Evolutionary conservation across 2,329 filamentous ascomycete species (phyloP).

Genomic region (Huntiella bhutanensis): DNA sequence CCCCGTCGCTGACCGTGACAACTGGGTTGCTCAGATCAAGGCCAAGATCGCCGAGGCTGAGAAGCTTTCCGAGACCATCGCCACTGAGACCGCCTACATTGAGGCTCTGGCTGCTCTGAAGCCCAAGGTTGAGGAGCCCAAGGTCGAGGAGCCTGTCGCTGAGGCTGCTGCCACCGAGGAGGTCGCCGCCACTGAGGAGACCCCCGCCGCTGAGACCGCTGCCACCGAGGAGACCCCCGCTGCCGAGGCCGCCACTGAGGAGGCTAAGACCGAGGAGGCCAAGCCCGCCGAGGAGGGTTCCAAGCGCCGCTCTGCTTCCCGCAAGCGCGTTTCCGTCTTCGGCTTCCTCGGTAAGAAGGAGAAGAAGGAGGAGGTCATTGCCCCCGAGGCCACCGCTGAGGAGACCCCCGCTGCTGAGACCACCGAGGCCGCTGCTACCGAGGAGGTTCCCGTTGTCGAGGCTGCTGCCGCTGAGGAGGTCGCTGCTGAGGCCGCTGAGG

Average conservation of each 20-base stretch:
- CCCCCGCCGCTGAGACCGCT: slow-evolving; percentile 17
- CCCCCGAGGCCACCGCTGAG: slow-evolving; percentile 14
- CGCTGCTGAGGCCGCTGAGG: slow-evolving; percentile 28
- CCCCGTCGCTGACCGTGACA: slow-evolving; percentile 58
- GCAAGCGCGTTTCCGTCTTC: slow-evolving; percentile 48
- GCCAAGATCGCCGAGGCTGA: slow-evolving; percentile 70
- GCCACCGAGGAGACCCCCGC: slow-evolving; percentile 18
- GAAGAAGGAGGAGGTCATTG: slow-evolving; percentile 16
- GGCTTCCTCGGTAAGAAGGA: slow-evolving; percentile 28
- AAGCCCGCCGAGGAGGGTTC: slow-evolving; percentile 20
- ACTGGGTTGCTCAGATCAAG: slow-evolving; percentile 77
- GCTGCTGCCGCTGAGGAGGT: slow-evolving; percentile 27
- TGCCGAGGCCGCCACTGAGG: slow-evolving; percentile 16
- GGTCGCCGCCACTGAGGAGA: slow-evolving; percentile 17
- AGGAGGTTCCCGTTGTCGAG: slow-evolving; percentile 16
- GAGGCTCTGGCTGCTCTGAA: slow-evolving; percentile 34
- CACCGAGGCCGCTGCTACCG: slow-evolving; percentile 15
- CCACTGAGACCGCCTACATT: slow-evolving; percentile 35
- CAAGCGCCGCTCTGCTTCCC: slow-evolving; percentile 44
- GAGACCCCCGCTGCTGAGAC: slow-evolving; percentile 17
- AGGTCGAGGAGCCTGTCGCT: slow-evolving; percentile 16
- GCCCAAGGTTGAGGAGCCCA: slow-evolving; percentile 21
- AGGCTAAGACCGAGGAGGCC: slow-evolving; percentile 20
- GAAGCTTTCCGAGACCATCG: slow-evolving; percentile 34
- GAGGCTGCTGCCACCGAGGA: slow-evolving; percentile 21